Conservation (phyloP, 2,329 filamentous ascomycete species). For the Neofusicoccum parvum region DNA sequence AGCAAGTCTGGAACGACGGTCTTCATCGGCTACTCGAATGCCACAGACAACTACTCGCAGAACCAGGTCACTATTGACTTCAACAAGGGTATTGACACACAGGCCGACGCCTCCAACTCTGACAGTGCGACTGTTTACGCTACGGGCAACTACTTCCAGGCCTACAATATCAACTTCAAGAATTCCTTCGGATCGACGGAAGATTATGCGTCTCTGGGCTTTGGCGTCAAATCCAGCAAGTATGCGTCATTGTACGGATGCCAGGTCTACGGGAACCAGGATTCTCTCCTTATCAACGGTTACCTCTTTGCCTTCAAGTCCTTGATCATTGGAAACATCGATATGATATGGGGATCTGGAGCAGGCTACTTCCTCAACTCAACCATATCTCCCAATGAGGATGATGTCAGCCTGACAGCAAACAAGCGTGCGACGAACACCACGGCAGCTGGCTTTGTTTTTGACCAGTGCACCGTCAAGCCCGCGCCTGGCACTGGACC, state of each 20-base stretch:
- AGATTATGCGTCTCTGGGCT: slow-evolving; percentile 53
- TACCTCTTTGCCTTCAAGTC: slow-evolving; percentile 45
- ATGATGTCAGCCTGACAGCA: slow-evolving; percentile 40
- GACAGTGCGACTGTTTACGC: slow-evolving; percentile 54
- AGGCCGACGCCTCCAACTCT: slow-evolving; percentile 43
- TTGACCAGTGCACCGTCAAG: slow-evolving; percentile 52
- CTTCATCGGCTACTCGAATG: slow-evolving; percentile 58
- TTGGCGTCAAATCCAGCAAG: slow-evolving; percentile 47
- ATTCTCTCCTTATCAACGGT: slow-evolving; percentile 47
- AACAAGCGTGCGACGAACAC: slow-evolving; percentile 44
- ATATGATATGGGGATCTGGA: slow-evolving; percentile 49
- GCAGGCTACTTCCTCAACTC: slow-evolving; percentile 48
- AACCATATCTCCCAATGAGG: slow-evolving; percentile 41
- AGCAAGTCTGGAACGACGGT: slow-evolving; percentile 58
- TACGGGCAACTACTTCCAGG: slow-evolving; percentile 51
- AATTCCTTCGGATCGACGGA: slow-evolving; percentile 38
- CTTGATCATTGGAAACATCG: slow-evolving; percentile 44
- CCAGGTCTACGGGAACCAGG: slow-evolving; percentile 57
- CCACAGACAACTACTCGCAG: slow-evolving; percentile 55
- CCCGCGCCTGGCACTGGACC: slow-evolving; percentile 37
- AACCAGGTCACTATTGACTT: slow-evolving; percentile 61
- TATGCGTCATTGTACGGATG: slow-evolving; percentile 60
- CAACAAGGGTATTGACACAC: slow-evolving; percentile 35
- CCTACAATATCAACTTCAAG: slow-evolving; percentile 62
- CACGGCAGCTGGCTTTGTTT: slow-evolving; percentile 51